phyloP scores from a whole-genome alignment of 108 stramenopile genomes.

The Phaeodactylum tricornutum region DNA sequence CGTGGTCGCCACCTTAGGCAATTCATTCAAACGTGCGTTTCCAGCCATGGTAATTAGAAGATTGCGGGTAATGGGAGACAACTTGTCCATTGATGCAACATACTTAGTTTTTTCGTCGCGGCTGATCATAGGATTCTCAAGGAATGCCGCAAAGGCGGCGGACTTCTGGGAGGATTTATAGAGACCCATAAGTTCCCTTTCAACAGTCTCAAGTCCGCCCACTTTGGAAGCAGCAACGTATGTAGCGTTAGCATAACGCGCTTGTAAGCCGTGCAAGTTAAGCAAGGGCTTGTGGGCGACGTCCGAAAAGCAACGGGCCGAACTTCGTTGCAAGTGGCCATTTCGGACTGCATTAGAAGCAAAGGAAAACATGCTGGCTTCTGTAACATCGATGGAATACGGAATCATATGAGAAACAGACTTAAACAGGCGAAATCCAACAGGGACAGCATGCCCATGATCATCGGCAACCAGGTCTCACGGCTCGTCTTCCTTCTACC shows the following conservation, averaged over 20 bases:
- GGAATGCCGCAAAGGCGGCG: conserved; percentile 54
- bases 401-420: no score
- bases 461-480: no score
- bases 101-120: conserved; percentile 63
- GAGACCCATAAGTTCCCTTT: conserved; percentile 76
- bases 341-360: no score
- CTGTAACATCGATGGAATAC: no score
- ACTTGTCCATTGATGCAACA: conserved; percentile 56
- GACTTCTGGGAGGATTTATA: conserved; percentile 42
- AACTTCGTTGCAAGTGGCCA: no score
- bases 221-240: conserved; percentile 88
- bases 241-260: conserved; percentile 94
- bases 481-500: no score
- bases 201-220: conserved; percentile 70
- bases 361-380: no score
- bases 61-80: conserved; percentile 69
- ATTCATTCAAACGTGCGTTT: conserved; percentile 81
- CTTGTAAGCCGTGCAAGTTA: conserved; percentile 83
- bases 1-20: conserved; percentile 60
- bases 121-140: conserved; percentile 84
- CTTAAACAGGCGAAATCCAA: no score
- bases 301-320: no score
- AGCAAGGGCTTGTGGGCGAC: conserved; percentile 69
- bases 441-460: no score
- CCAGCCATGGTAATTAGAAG: conserved; percentile 89